Percentiles rank a stretch among this genome's conserved stretches.
Evolutionary conservation across 331 rosid species (phyloP).

Genomic region (Ulmus americana): DNA sequence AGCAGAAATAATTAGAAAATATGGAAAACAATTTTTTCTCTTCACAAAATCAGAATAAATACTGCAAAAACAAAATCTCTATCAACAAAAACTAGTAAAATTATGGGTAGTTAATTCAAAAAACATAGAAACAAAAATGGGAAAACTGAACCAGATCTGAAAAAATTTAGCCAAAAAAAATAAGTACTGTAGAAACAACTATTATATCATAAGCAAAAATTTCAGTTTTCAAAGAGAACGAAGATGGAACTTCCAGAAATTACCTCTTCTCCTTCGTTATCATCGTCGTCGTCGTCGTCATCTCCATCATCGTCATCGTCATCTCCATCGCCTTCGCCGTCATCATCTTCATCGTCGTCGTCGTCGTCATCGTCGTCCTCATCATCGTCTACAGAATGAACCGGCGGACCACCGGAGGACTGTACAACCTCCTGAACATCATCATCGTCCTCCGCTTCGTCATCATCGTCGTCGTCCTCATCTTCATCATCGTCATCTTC

Average conservation of each 20-base stretch:
- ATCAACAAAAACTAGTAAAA: neutral
- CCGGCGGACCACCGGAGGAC: slow-evolving; percentile 42
- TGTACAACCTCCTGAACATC: slow-evolving; percentile 40
- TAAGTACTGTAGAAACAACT: neutral
- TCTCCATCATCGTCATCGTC: slow-evolving; percentile 42
- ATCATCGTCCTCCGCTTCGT: slow-evolving; percentile 17
- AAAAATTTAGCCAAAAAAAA: neutral
- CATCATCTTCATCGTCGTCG: slow-evolving; percentile 35
- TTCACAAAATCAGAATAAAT: neutral
- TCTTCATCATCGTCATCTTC: slow-evolving; percentile 47
- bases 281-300: slow-evolving; percentile 35
- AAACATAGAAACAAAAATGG: neutral
- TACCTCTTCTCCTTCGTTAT: slow-evolving; percentile 47
- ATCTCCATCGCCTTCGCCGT: slow-evolving; percentile 42
- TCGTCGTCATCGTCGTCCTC: slow-evolving; percentile 45
- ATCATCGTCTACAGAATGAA: slow-evolving; percentile 45
- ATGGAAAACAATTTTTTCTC: neutral
- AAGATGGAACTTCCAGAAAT: no score
- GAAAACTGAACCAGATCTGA: slow-evolving; percentile 12
- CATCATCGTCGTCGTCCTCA: slow-evolving; percentile 40
- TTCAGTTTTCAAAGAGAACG: neutral
- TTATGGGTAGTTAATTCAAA: neutral
- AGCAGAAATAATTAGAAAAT: neutral
- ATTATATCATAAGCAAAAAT: neutral
- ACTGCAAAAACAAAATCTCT: neutral